Percentiles rank a stretch among this genome's conserved stretches.
These are phyloP conservation scores for Raphanus sativus DNA, from an alignment of 345 rosid genomes.

Conservation along the genomic window DNA sequence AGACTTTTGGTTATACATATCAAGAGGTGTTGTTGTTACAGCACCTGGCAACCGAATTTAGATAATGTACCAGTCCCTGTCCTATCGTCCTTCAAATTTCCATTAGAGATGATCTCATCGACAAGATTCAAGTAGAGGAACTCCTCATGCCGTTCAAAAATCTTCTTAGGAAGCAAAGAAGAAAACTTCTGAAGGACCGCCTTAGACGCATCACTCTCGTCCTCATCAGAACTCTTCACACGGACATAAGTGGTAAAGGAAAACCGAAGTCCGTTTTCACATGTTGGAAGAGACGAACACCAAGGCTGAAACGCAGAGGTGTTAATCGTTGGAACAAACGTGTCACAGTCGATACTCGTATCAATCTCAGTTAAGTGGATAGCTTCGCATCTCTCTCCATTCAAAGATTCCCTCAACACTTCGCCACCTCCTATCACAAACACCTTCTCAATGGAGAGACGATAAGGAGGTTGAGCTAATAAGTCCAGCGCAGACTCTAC, in stretches of 20 bases:
- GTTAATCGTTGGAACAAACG: slow-evolving; percentile 73
- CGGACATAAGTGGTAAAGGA: slow-evolving; percentile 77
- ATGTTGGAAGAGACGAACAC: slow-evolving; percentile 73
- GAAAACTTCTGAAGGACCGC: slow-evolving; percentile 46
- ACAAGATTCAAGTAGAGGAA: slow-evolving; percentile 68
- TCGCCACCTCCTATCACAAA: slow-evolving; percentile 92
- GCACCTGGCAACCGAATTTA: slow-evolving; percentile 93
- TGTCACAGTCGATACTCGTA: slow-evolving; percentile 73
- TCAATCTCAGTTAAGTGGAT: slow-evolving; percentile 86
- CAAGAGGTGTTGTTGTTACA: slow-evolving; percentile 1
- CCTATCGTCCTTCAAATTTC: slow-evolving; percentile 72
- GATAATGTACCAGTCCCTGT: slow-evolving; percentile 92
- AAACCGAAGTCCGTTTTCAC: slow-evolving; percentile 61
- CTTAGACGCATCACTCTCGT: slow-evolving; percentile 38
- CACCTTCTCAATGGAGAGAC: slow-evolving; percentile 86
- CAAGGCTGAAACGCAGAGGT: slow-evolving; percentile 75
- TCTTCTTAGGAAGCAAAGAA: slow-evolving; percentile 65
- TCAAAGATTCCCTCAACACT: slow-evolving; percentile 72
- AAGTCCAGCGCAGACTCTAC: slow-evolving; percentile 73
- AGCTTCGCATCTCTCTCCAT: slow-evolving; percentile 77
- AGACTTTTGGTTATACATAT: not conserved
- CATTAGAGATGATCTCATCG: slow-evolving; percentile 67
- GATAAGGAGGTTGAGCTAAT: slow-evolving; percentile 75
- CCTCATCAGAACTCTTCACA: slow-evolving; percentile 46
- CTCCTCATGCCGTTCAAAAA: slow-evolving; percentile 84